Evolutionary conservation across 768 basidiomycete species (phyloP).

Genomic region (Pholiota molesta): DNA sequence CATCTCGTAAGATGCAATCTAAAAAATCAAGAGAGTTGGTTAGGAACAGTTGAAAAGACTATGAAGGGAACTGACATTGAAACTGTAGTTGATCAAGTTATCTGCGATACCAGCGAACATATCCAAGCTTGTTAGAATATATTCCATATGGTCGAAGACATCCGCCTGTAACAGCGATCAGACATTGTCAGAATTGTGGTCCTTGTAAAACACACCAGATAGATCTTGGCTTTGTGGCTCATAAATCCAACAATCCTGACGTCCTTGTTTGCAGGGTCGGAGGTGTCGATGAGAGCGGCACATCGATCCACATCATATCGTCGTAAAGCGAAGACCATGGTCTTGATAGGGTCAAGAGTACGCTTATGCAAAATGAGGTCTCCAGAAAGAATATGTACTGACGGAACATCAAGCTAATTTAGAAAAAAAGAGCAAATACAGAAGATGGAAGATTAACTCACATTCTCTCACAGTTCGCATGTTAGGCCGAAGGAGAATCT

Average conservation of each 20-base stretch:
- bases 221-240: conserved; percentile 70
- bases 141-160: conserved; percentile 78
- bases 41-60: conserved; percentile 2
- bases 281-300: conserved; percentile 55
- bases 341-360: conserved; percentile 70
- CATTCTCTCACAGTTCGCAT: conserved; percentile 62
- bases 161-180: conserved; percentile 53
- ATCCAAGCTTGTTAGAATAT: conserved; percentile 67
- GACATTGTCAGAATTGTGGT: neutral
- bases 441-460: conserved; percentile 33
- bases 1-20: conserved; percentile 78
- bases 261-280: conserved; percentile 37
- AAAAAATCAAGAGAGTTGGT: neutral
- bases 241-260: conserved; percentile 59
- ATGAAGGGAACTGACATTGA: conserved; percentile 54
- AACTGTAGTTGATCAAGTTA: conserved; percentile 73
- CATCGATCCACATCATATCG: conserved; percentile 72
- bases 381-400: conserved; percentile 64
- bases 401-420: neutral
- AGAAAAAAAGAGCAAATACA: neutral
- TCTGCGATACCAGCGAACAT: conserved; percentile 74
- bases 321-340: conserved; percentile 66
- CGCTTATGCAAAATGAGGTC: conserved; percentile 74
- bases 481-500: conserved; percentile 60
- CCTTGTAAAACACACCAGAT: conserved; percentile 47